phyloP scores from a whole-genome alignment of 768 basidiomycete species.

The Dioszegia hungarica region DNA sequence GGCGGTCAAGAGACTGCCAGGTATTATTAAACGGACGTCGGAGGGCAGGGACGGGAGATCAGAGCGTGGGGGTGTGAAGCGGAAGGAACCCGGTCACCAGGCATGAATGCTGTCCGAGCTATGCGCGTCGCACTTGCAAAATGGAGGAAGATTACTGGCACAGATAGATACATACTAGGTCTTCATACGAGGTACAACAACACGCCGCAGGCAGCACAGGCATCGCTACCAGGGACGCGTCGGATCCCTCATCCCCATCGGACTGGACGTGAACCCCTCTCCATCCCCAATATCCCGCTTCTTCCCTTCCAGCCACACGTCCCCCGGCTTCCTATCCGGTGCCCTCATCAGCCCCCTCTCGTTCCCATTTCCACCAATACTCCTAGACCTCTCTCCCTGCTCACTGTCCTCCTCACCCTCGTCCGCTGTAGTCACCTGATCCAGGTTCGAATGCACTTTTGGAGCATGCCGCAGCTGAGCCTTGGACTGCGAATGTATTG shows the following conservation, averaged over 20 bases:
- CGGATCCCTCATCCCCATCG: constrained; percentile 27
- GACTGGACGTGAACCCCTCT: constrained; percentile 15
- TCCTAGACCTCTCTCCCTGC: background rate
- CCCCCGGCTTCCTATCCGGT: background rate
- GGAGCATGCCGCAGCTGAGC: background rate
- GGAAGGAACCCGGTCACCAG: too few relatives aligned
- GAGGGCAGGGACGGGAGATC: too few relatives aligned
- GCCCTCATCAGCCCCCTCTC: background rate
- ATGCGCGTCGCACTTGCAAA: too few relatives aligned
- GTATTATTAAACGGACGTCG: too few relatives aligned
- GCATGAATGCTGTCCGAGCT: too few relatives aligned
- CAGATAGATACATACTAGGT: too few relatives aligned
- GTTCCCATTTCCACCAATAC: background rate
- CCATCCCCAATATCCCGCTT: constrained; percentile 2
- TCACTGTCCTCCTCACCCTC: background rate
- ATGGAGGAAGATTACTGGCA: too few relatives aligned
- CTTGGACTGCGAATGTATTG: background rate
- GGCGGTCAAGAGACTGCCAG: too few relatives aligned
- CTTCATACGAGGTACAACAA: too few relatives aligned
- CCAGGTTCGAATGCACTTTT: background rate
- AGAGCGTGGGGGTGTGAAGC: too few relatives aligned
- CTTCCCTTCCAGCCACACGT: background rate
- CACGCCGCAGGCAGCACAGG: background rate
- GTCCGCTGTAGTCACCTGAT: constrained; percentile 6
- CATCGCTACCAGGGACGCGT: constrained; percentile 21